Evolutionary conservation across 1,284 basidiomycete species (phyloP).

Genomic region (Leccinum fallax): DNA sequence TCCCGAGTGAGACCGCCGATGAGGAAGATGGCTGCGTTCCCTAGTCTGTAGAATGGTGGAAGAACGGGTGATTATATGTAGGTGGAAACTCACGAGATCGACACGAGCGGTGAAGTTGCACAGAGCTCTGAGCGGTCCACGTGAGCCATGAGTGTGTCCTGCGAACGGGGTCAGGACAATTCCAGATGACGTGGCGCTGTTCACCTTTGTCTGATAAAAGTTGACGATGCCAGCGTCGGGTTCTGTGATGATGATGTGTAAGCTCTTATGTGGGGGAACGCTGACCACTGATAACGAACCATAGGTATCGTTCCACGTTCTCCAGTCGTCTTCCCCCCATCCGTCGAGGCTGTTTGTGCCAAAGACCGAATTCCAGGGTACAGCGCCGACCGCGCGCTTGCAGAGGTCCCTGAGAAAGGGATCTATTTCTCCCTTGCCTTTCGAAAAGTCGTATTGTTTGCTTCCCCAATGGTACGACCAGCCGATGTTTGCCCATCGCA

Average conservation of each 20-base stretch:
- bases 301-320: no score
- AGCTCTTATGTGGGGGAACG: neutral
- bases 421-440: conserved; percentile 64
- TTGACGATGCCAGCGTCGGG: conserved; percentile 95
- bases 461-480: conserved; percentile 93
- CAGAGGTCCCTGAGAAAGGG: conserved; percentile 60
- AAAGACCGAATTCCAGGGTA: conserved; percentile 58
- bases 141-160: conserved; percentile 92
- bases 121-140: conserved; percentile 90
- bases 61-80: neutral
- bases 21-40: conserved; percentile 85
- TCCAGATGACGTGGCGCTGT: neutral
- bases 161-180: neutral
- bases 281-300: no score
- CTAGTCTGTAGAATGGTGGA: conserved; percentile 58
- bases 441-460: conserved; percentile 87
- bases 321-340: no score
- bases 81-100: conserved; percentile 70
- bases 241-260: conserved; percentile 45
- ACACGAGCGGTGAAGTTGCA: conserved; percentile 85
- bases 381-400: conserved; percentile 54
- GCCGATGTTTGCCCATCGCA: conserved; percentile 93
- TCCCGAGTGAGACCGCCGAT: conserved; percentile 84
- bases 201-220: conserved; percentile 78
- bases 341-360: no score